Evolutionary conservation across 306 rosid species (phyloP), one percentile per base, ranked within the genome.

Genomic region (Mimosa bimucronata): DNA sequence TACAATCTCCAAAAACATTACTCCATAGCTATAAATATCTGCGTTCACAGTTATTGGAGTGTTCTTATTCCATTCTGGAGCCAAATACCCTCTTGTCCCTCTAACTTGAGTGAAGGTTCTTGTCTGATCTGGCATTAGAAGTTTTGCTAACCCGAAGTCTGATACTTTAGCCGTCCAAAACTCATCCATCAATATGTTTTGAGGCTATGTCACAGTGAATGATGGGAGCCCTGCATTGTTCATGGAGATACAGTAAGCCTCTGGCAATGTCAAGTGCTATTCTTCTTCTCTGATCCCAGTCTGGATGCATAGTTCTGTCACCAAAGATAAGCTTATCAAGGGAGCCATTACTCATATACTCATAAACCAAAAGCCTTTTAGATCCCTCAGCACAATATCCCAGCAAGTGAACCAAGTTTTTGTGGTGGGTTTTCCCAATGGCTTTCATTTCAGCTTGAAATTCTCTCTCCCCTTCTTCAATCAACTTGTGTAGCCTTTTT

Each of bases 321-420:
- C 80, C 84, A 66, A 82, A 82, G 7, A 86, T 46, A 66, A 86
- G 73, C 30, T 86, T 77, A 40, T 65, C 84, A 58, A 86, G 86
- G 23, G 88, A 86, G 19, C 84, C 74, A 13, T 82, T 86, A 58
- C 86, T 73, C 88, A 86, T 82, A 74, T 79, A 86, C 7, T 86
- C 88, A 82, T 82, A 85, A 66, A 85, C 86, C 64, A 85, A n/a
- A 79, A 85, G 88, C 82, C 88, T 82, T 79, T 76, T 82, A 2
- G 84, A 58, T 58, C 82, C 86, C 71, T 86, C 84, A 1, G 38
- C 71, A 66, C 84, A 82, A 68, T 71, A 86, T 0, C 88, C 86
- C 1, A 86, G 52, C 75, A 86, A 73, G 2, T 86, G 79, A 66
- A 86, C 88, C 1, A 86, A 66, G 77, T 86, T 82, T 73, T 74